These are phyloP conservation scores for Penicillium psychrosexuale DNA, from an alignment of 2,329 filamentous ascomycete genomes.

Conservation along the genomic window DNA sequence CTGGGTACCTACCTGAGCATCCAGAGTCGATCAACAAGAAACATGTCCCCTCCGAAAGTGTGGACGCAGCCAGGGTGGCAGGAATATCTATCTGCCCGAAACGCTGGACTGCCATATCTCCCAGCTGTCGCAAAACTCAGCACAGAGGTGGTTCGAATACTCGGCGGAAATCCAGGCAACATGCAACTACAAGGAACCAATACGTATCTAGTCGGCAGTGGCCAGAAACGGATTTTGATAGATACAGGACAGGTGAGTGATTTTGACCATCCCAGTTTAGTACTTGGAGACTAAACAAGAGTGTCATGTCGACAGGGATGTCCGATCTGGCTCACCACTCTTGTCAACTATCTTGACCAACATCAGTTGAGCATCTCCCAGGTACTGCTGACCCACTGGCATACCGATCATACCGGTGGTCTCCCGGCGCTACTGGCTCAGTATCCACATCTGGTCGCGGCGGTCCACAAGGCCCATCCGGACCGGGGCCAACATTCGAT, in stretches of 20 bases:
- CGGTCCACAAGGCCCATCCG: conserved; percentile 5
- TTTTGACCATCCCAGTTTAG: background rate
- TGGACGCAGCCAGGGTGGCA: conserved; percentile 5
- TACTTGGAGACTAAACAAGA: background rate
- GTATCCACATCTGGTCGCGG: background rate
- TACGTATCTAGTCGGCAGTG: conserved; percentile 39
- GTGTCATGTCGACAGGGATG: background rate
- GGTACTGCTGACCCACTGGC: conserved; percentile 9
- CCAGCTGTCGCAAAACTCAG: conserved; percentile 40
- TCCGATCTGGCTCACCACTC: conserved; percentile 6
- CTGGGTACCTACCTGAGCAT: background rate
- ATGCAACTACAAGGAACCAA: conserved; percentile 41
- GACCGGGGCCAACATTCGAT: background rate
- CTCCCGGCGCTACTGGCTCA: background rate
- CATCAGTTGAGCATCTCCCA: conserved; percentile 6
- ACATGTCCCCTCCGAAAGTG: background rate
- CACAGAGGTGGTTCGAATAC: conserved; percentile 39
- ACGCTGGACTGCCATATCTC: conserved; percentile 32
- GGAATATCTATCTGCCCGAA: conserved; percentile 4
- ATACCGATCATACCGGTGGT: conserved; percentile 8
- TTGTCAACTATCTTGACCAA: conserved; percentile 1
- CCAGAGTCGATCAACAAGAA: background rate
- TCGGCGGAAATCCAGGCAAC: conserved; percentile 46
- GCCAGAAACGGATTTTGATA: conserved; percentile 30
- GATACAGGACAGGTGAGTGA: conserved; percentile 28